Conservation (phyloP, 2,329 filamentous ascomycete species). For the Botrytis hyacinthi region DNA sequence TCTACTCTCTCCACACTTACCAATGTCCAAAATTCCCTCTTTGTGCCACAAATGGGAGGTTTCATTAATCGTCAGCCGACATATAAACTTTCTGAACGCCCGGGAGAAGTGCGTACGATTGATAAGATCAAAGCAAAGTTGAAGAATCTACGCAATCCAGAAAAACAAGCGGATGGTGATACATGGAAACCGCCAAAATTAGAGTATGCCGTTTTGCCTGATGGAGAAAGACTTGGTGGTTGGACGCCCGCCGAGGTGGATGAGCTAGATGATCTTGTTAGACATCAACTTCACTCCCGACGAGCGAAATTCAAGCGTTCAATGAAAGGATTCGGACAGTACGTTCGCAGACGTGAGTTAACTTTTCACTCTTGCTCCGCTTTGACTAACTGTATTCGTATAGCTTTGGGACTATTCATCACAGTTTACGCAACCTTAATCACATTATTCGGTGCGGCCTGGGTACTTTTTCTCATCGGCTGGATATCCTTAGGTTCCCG, state of each 20-base stretch:
- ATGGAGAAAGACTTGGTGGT: slow-evolving; percentile 68
- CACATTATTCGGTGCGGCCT: slow-evolving; percentile 78
- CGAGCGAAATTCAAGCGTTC: slow-evolving; percentile 74
- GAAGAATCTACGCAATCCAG: slow-evolving; percentile 24
- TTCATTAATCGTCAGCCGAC: slow-evolving; percentile 64
- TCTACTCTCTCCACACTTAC: slow-evolving; percentile 79
- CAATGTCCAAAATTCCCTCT: slow-evolving; percentile 86
- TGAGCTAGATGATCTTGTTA: slow-evolving; percentile 80
- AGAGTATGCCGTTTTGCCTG: slow-evolving; percentile 71
- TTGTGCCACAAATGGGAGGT: slow-evolving; percentile 72
- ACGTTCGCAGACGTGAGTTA: slow-evolving; percentile 63
- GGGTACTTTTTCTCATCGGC: slow-evolving; percentile 85
- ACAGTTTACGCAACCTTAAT: slow-evolving; percentile 82
- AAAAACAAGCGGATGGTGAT: slow-evolving; percentile 21
- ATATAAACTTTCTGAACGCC: slow-evolving; percentile 27
- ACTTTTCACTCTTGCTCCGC: not conserved
- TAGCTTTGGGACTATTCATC: slow-evolving; percentile 74
- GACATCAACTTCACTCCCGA: slow-evolving; percentile 80
- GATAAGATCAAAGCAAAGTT: slow-evolving; percentile 30
- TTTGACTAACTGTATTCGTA: not conserved
- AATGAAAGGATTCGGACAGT: slow-evolving; percentile 77
- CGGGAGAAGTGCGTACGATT: slow-evolving; percentile 27
- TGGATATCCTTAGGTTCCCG: slow-evolving; percentile 79
- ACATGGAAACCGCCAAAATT: slow-evolving; percentile 28
- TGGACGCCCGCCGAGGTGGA: slow-evolving; percentile 72